Base-by-base conservation (phyloP, 345 rosid genomes). In the Brassica carinata region DNA sequence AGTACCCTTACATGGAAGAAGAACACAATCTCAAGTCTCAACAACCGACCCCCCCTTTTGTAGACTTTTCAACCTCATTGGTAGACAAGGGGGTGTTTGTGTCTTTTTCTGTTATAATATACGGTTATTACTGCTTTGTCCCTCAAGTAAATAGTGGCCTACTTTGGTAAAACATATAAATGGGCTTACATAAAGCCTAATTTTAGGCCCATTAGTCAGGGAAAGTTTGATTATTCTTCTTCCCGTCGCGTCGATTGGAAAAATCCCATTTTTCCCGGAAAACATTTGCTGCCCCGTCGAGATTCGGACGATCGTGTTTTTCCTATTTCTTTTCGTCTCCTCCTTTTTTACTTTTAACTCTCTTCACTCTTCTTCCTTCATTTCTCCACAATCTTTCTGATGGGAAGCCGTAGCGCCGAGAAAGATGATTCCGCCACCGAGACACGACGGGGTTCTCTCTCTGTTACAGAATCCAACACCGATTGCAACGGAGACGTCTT, bases 341-440 rank as follows among this genome's bases (percentile, higher is more conserved):
- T 23, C 5, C 17, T n/a, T 45, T 45, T 40, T 8, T 38, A 7
- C 26, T 8, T 2, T 43, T 69, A 62, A 69, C 55, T 62, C 53
- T 69, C 40, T 33, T 71, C 13, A 62, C 81, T 63, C 48, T 64
- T 58, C 67, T 4, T 67, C 36, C 66, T 78, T 27, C 13, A 31
- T 1, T 23, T 66, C 72, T 33, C 51, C 26, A 23, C 26, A 23
- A 19, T 17, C 17, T 34, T 30, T 8, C 6, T 19, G 67, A 81
- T 81, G 84, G 77, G 64, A 48, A 81, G 77, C 81, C 81, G 73
- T 59, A 86, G 58, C 62, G 67, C 75, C 14, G 82, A 58, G n/a
- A 75, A 69, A 7, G 83, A 80, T 59, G 85, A 85, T 64, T 88
- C 89, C 61, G 82, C 85, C 71, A 79, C 86, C 69, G 84, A 84